phyloP scores from a whole-genome alignment of 1,139 yeast genomes.

The Hansenula anomala region DNA sequence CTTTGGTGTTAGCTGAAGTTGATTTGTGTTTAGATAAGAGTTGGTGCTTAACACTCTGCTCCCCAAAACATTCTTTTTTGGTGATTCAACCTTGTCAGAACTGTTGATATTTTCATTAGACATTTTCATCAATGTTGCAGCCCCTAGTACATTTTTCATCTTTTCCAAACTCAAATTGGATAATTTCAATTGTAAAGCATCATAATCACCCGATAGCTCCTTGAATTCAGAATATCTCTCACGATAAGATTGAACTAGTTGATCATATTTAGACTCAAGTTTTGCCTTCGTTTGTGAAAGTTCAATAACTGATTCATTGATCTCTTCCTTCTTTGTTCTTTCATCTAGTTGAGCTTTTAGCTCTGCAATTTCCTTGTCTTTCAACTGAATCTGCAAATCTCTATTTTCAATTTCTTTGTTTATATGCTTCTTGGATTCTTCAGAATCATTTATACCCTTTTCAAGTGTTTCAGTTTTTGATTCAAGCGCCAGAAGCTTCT shows the following conservation, averaged over 20 bases:
- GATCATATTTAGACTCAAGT: slow-evolving; percentile 19
- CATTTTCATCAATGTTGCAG: slow-evolving; percentile 26
- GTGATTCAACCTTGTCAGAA: not conserved
- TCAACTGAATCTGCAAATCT: slow-evolving; percentile 11
- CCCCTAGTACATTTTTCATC: slow-evolving; percentile 26
- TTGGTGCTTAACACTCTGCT: slow-evolving; percentile 24
- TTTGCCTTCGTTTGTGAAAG: slow-evolving; percentile 18
- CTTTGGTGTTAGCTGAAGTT: slow-evolving; percentile 10
- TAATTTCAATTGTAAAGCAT: slow-evolving; percentile 22
- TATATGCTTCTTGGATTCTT: not conserved
- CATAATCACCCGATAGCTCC: slow-evolving; percentile 23
- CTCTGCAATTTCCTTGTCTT: slow-evolving; percentile 16
- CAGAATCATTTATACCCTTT: too few relatives aligned
- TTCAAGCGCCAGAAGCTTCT: too few relatives aligned
- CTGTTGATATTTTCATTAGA: slow-evolving; percentile 12
- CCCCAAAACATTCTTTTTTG: slow-evolving; percentile 5
- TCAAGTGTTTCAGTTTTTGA: not conserved
- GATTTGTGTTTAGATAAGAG: slow-evolving; percentile 17
- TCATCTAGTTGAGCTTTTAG: slow-evolving; percentile 15
- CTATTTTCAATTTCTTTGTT: slow-evolving; percentile 5
- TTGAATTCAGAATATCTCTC: slow-evolving; percentile 24
- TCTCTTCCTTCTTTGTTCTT: slow-evolving; percentile 6
- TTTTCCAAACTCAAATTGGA: slow-evolving; percentile 24
- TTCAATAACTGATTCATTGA: slow-evolving; percentile 13
- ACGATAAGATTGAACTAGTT: slow-evolving; percentile 21